A percentile compares a stretch with the other conserved stretches of the same genome.
These are phyloP conservation scores for Glonium stellatum DNA, from an alignment of 495 filamentous ascomycete genomes.

Conservation along the genomic window DNA sequence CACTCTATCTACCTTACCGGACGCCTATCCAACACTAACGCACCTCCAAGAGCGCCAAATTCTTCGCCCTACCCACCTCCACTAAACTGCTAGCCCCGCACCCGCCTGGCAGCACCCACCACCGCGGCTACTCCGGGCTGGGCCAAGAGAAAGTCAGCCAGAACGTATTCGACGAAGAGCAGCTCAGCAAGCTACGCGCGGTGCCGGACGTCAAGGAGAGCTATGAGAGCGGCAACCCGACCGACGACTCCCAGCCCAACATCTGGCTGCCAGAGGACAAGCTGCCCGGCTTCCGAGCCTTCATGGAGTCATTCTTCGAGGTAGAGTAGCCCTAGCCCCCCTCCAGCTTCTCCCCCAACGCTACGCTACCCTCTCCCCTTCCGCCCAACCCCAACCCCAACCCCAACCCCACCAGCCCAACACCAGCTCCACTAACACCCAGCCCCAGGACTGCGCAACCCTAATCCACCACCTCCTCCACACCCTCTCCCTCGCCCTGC, in stretches of 20 bases:
- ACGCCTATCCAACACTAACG: not conserved
- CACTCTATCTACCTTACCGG: not conserved
- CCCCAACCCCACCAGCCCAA: too few relatives aligned
- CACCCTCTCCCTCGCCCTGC: constrained; percentile 20
- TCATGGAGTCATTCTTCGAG: constrained; percentile 50
- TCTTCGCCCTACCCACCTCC: constrained; percentile 43
- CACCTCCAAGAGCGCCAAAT: constrained; percentile 10
- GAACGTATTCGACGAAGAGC: constrained; percentile 46
- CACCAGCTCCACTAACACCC: too few relatives aligned
- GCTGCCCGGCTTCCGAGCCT: constrained; percentile 54
- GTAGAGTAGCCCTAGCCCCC: too few relatives aligned
- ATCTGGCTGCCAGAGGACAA: constrained; percentile 55
- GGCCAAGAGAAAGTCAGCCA: constrained; percentile 61
- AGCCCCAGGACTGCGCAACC: constrained; percentile 17
- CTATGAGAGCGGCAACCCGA: constrained; percentile 59
- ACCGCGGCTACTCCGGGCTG: constrained; percentile 60
- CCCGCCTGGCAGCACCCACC: constrained; percentile 49
- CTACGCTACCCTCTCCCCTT: too few relatives aligned
- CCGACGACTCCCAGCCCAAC: constrained; percentile 51
- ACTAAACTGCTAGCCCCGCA: constrained; percentile 54
- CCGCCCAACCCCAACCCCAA: too few relatives aligned
- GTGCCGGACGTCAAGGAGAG: constrained; percentile 52
- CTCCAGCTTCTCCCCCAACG: too few relatives aligned
- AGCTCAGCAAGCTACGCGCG: constrained; percentile 37
- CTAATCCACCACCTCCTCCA: constrained; percentile 21